Conservation (phyloP, 2,329 filamentous ascomycete genomes). For the Colletotrichum euphorbiae region DNA sequence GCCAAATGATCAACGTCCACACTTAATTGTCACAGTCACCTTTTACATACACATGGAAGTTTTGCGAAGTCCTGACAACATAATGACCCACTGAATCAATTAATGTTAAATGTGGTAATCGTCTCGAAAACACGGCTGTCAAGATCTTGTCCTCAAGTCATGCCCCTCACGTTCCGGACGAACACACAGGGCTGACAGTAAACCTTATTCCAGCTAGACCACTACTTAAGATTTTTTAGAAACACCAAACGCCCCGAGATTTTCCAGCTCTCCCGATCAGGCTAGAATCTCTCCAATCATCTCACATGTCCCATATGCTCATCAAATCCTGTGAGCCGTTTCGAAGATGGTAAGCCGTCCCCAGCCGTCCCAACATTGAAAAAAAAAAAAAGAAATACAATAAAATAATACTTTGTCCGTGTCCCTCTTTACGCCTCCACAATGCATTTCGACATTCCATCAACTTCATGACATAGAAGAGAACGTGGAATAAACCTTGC, state of each 20-base stretch:
- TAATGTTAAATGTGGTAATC: background rate
- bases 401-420: conserved; percentile 24
- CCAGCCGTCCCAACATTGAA: background rate
- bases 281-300: conserved; percentile 29
- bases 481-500: conserved; percentile 31
- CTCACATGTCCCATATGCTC: conserved; percentile 34
- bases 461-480: conserved; percentile 17
- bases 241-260: conserved; percentile 14
- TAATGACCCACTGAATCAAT: background rate
- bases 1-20: too few species aligned
- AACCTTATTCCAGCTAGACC: conserved; percentile 26
- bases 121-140: conserved; percentile 6
- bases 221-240: conserved; percentile 23
- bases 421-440: conserved; percentile 25
- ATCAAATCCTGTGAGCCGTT: conserved; percentile 20
- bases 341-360: conserved; percentile 5
- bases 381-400: conserved; percentile 1
- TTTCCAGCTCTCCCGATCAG: conserved; percentile 11
- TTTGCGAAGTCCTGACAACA: too few species aligned
- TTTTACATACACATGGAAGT: too few species aligned
- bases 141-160: conserved; percentile 25
- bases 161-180: background rate
- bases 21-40: too few species aligned
- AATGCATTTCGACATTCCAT: conserved; percentile 26
- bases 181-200: background rate